Conservation (phyloP, 2,329 filamentous ascomycete genomes). For the Akanthomyces uredinophilus region DNA sequence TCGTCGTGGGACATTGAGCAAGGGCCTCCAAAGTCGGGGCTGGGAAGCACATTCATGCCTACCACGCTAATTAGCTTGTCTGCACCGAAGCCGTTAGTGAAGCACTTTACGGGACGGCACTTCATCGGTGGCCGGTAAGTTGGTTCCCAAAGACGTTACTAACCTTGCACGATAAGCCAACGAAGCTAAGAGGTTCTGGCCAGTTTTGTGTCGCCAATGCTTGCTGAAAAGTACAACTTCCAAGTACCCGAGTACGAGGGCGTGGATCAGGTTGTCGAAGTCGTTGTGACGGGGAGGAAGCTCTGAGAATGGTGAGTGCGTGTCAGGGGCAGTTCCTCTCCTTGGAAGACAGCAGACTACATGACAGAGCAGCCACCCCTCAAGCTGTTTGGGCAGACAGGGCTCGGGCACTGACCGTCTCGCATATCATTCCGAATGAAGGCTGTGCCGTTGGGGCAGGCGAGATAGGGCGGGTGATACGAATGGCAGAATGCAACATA, state of each 20-base stretch:
- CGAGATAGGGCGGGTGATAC: conserved; percentile 44
- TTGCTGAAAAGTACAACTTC: conserved; percentile 81
- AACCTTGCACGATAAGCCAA: not conserved
- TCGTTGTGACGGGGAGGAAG: conserved; percentile 48
- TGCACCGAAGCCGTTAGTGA: conserved; percentile 85
- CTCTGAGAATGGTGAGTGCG: conserved; percentile 34
- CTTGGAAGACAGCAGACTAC: conserved; percentile 29
- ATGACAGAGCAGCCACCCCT: conserved; percentile 52
- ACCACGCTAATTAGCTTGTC: conserved; percentile 79
- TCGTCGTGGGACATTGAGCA: conserved; percentile 91
- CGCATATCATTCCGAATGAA: conserved; percentile 41
- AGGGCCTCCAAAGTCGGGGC: conserved; percentile 71
- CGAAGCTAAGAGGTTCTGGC: conserved; percentile 13
- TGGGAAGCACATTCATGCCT: conserved; percentile 78
- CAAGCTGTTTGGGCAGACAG: conserved; percentile 53
- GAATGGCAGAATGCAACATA: conserved; percentile 52
- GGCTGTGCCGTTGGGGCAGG: conserved; percentile 41
- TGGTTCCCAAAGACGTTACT: not conserved
- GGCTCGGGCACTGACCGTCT: conserved; percentile 52
- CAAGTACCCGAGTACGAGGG: conserved; percentile 80
- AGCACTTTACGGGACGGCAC: conserved; percentile 79
- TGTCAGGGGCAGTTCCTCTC: conserved; percentile 18
- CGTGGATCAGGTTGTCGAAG: conserved; percentile 83
- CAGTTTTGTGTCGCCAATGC: conserved; percentile 71
- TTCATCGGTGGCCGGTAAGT: conserved; percentile 79